Evolutionary conservation across 1,284 basidiomycete genomes (phyloP).

Genomic region (Malassezia sympodialis): DNA sequence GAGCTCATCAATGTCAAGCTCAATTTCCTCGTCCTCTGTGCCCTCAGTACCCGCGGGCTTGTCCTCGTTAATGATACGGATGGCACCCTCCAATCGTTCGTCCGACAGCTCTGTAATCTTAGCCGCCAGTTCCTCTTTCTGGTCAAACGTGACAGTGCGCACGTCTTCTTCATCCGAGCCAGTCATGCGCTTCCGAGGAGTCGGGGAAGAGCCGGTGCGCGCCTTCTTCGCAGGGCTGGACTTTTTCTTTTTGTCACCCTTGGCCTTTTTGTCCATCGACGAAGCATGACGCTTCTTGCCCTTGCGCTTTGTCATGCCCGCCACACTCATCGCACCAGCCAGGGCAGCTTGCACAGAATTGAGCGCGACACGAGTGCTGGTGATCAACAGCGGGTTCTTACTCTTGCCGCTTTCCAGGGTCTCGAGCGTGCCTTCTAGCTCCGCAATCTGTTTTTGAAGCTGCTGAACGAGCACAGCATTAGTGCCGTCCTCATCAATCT

Average conservation of each 20-base stretch:
- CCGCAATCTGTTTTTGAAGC: constrained; percentile 33
- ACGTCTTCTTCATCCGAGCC: constrained; percentile 40
- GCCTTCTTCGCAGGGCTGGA: constrained; percentile 21
- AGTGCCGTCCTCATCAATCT: constrained; percentile 23
- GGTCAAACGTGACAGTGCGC: constrained; percentile 44
- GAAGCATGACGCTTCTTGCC: constrained; percentile 23
- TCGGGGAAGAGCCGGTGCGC: constrained; percentile 17
- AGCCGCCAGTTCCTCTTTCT: constrained; percentile 46
- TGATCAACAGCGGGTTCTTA: constrained; percentile 33
- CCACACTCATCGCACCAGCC: constrained; percentile 17
- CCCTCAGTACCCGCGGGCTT: constrained; percentile 40
- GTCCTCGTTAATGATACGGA: constrained; percentile 47
- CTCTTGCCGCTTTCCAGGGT: constrained; percentile 33
- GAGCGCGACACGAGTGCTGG: constrained; percentile 33
- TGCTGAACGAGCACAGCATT: constrained; percentile 25
- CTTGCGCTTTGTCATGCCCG: constrained; percentile 21
- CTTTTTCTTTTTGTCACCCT: constrained; percentile 10
- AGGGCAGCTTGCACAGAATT: constrained; percentile 27
- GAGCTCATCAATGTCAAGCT: constrained; percentile 47
- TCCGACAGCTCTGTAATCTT: constrained; percentile 47
- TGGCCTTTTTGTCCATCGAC: constrained; percentile 23
- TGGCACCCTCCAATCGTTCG: constrained; percentile 44
- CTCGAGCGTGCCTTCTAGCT: constrained; percentile 32
- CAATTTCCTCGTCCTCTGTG: constrained; percentile 42
- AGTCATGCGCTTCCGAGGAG: constrained; percentile 17